These are phyloP conservation scores for Aeschynomene evenia DNA, from an alignment of 306 rosid species.

Conservation along the genomic window DNA sequence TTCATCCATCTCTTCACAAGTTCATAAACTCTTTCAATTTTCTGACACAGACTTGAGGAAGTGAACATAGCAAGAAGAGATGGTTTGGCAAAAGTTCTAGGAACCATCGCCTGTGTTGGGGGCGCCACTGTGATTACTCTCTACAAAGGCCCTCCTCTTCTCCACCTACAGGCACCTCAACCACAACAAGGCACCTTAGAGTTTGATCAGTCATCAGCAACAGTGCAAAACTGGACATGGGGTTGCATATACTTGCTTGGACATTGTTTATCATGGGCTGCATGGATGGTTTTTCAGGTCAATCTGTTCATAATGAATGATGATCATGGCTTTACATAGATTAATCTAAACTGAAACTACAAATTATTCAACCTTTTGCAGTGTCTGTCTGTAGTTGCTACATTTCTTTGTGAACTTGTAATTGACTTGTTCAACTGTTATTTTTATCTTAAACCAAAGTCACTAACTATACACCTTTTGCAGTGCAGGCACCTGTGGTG, in stretches of 20 bases:
- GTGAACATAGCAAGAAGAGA: conserved; percentile 52
- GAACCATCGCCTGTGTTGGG: conserved; percentile 69
- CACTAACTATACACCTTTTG: conserved; percentile 13
- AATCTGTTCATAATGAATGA: not conserved
- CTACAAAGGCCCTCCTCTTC: conserved; percentile 75
- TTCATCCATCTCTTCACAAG: not conserved
- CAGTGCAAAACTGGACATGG: conserved; percentile 57
- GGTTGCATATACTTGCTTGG: conserved; percentile 72
- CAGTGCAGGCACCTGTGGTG: conserved; percentile 70
- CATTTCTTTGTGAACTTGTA: not conserved
- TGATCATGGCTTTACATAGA: not conserved
- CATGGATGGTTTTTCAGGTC: conserved; percentile 83
- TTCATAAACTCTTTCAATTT: not conserved
- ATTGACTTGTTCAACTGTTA: not conserved
- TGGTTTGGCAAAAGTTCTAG: conserved; percentile 68
- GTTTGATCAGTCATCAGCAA: conserved; percentile 38
- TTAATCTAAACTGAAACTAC: not conserved
- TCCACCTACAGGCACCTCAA: conserved; percentile 41
- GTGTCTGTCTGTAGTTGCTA: not conserved
- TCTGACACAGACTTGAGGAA: conserved; percentile 57
- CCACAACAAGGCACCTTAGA: conserved; percentile 29
- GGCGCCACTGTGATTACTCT: conserved; percentile 72
- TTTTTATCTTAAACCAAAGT: conserved; percentile 1
- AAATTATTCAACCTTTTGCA: not conserved
- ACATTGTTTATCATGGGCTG: conserved; percentile 78